Percentiles rank a stretch among this genome's conserved stretches.
Conservation (phyloP, 2,329 filamentous ascomycete genomes). For the Aspergillus felis region DNA sequence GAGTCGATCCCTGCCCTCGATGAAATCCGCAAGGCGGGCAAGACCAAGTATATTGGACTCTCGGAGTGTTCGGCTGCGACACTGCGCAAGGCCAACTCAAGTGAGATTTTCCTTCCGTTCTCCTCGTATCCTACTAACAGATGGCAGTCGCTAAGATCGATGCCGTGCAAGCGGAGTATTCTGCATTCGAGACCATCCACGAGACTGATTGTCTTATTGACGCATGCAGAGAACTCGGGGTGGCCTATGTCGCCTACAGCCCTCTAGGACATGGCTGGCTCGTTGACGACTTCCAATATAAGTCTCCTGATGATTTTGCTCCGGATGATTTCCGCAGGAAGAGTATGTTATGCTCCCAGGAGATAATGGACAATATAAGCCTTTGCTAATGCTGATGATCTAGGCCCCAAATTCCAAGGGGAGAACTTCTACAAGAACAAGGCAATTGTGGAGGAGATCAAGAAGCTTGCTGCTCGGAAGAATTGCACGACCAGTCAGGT, state of each 20-base stretch:
- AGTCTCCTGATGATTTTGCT: slow-evolving; percentile 46
- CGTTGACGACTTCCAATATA: slow-evolving; percentile 42
- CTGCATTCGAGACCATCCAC: slow-evolving; percentile 41
- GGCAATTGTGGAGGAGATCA: slow-evolving; percentile 41
- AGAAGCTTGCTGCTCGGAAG: slow-evolving; percentile 36
- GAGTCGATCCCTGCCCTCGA: slow-evolving; percentile 48
- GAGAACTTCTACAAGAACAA: slow-evolving; percentile 46
- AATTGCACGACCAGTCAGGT: slow-evolving; percentile 35
- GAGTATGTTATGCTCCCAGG: slow-evolving; percentile 20
- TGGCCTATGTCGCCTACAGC: slow-evolving; percentile 47
- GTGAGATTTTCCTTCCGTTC: slow-evolving; percentile 20
- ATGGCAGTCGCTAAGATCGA: slow-evolving; percentile 45
- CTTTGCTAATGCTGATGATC: not conserved
- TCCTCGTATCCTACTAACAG: slow-evolving; percentile 6
- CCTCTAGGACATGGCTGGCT: slow-evolving; percentile 48
- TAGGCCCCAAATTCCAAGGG: slow-evolving; percentile 35
- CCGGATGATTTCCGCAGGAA: slow-evolving; percentile 40
- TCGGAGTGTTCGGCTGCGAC: slow-evolving; percentile 47
- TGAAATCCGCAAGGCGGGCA: slow-evolving; percentile 44
- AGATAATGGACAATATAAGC: not conserved
- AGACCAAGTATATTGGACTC: slow-evolving; percentile 49
- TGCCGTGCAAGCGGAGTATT: slow-evolving; percentile 47
- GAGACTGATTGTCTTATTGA: slow-evolving; percentile 42
- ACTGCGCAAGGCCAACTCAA: slow-evolving; percentile 44
- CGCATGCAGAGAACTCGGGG: slow-evolving; percentile 37